Base-by-base conservation (phyloP, 257 asterid genomes). In the Schizonepeta tenuifolia region DNA sequence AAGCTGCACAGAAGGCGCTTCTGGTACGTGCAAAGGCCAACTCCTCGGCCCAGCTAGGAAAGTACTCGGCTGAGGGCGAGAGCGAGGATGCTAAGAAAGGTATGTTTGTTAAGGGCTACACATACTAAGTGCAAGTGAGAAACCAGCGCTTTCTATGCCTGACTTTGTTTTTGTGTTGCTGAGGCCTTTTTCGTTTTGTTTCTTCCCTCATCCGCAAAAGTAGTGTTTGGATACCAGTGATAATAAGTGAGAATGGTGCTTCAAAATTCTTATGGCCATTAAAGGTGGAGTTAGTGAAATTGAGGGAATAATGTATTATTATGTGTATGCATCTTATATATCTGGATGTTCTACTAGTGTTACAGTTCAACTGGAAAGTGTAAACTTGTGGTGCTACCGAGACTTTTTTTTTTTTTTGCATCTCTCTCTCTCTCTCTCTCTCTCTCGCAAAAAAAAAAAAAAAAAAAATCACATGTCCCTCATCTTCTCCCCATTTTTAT, bases 61-160 rank as follows among this genome's bases (percentile, higher is more conserved):
- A 83, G 62, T 92, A 89, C 85, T 81, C 96, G 0, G 96, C 96
- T 14, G 85, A 83, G 74, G 98, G 92, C 4, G 98, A 92, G 80
- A 84, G 74, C 3, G 98, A 89, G 77, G 98, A 89, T 69, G 96
- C 98, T 22, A 85, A 85, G 93, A 92, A 83, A 78, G 98, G 96
- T 67, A 89, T 92, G 96, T 92, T 92, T 21, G 96, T 89, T 14
- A 89, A 92, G 89, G 98, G 98, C 76, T 92, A 89, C 70, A 92
- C 96, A 12, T 92, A 92, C 81, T 92, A 79, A 85, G 80, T 7
- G 13, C 57, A 17, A 51, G 56, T 50, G 57, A 51, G 26, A 51
- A 18, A 18, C 57, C 22, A 51, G 26, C 4, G 26, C 7, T 51
- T 18, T 33, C 61, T 26, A 38, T 28, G 40, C 64, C 41, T 57